These are phyloP conservation scores for Chenopodium formosanum DNA, from an alignment of 148 eudicot genomes.

Conservation along the genomic window DNA sequence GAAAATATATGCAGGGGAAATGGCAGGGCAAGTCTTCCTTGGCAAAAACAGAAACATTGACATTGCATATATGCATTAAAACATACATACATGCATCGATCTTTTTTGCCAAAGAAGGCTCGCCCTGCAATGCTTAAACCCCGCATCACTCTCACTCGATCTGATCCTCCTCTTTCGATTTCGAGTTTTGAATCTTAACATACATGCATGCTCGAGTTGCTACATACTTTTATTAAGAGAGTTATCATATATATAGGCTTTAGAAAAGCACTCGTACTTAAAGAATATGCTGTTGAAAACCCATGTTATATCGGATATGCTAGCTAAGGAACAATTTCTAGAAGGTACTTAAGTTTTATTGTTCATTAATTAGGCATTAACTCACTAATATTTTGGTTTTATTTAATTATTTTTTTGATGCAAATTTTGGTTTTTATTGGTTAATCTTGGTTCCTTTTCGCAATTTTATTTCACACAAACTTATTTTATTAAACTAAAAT, in stretches of 20 bases:
- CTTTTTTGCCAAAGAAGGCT: conserved; percentile 12
- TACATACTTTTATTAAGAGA: not conserved
- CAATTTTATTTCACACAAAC: too few relatives aligned
- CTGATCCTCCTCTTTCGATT: not conserved
- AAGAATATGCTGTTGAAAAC: not conserved
- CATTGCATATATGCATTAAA: not conserved
- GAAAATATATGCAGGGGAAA: not conserved
- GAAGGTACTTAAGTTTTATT: not conserved
- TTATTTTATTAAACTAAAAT: too few relatives aligned
- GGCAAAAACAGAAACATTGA: conserved; percentile 5
- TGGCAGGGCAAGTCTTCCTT: conserved; percentile 14
- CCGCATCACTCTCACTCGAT: not conserved
- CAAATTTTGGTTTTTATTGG: too few relatives aligned
- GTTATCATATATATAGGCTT: not conserved
- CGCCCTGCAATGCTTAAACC: conserved; percentile 6
- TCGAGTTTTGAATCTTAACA: not conserved
- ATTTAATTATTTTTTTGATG: too few relatives aligned
- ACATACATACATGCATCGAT: not conserved
- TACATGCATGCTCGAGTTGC: conserved; percentile 7
- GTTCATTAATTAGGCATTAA: not conserved
- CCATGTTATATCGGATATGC: not conserved
- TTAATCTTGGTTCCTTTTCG: too few relatives aligned
- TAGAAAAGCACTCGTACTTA: not conserved
- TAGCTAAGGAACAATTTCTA: not conserved
- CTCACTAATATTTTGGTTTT: not conserved